These are phyloP conservation scores for Acacia concinna DNA, from an alignment of 331 rosid species.

Conservation along the genomic window DNA sequence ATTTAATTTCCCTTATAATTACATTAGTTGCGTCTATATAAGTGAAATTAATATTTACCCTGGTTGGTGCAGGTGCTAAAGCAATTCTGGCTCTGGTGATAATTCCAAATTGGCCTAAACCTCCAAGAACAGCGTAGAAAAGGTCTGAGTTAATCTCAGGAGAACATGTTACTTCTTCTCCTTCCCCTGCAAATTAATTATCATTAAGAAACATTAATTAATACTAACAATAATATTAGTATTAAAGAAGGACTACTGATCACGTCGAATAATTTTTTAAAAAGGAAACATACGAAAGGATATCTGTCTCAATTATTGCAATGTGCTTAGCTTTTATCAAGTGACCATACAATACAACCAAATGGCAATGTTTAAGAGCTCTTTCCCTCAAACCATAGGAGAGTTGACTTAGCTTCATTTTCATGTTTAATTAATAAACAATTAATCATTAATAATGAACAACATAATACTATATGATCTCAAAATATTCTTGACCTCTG, in stretches of 20 bases:
- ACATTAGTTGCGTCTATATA: too few relatives aligned
- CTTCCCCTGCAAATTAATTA: conserved; percentile 50
- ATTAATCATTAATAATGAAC: background rate
- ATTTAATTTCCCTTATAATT: background rate
- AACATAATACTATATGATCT: background rate
- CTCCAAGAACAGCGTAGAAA: conserved; percentile 78
- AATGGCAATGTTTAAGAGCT: background rate
- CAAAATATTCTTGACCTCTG: conserved; percentile 25
- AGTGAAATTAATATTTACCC: conserved; percentile 44
- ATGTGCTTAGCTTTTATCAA: background rate
- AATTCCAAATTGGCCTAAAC: conserved; percentile 92
- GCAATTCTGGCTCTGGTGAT: conserved; percentile 80
- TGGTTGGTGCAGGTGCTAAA: conserved; percentile 71
- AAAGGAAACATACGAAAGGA: background rate
- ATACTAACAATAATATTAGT: background rate
- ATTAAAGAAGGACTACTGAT: background rate
- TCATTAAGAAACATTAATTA: background rate
- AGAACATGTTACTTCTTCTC: conserved; percentile 75
- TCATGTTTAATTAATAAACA: too few relatives aligned
- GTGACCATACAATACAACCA: background rate
- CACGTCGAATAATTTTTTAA: background rate
- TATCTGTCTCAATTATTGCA: background rate
- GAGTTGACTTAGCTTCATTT: conserved; percentile 11
- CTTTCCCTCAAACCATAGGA: background rate
- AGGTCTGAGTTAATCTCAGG: conserved; percentile 52